phyloP scores from a whole-genome alignment of 1,139 yeast genomes.

The Debaryomyces coudertii region DNA sequence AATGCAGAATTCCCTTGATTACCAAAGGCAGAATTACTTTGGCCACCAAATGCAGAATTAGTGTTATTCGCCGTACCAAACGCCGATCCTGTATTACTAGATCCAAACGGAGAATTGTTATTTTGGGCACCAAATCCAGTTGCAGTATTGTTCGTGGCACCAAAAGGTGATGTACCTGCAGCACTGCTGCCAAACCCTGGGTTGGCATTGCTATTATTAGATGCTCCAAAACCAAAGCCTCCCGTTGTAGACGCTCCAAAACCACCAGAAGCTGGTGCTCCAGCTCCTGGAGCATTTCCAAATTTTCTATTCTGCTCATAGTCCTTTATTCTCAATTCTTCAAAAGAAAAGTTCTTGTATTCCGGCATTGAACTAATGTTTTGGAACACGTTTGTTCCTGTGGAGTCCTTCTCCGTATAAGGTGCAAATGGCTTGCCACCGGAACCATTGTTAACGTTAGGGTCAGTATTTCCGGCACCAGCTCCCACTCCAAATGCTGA shows the following conservation, averaged over 20 bases:
- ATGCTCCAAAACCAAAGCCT: constrained; percentile 25
- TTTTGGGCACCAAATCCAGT: constrained; percentile 24
- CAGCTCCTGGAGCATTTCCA: constrained; percentile 43
- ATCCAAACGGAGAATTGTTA: constrained; percentile 21
- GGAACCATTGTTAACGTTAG: constrained; percentile 65
- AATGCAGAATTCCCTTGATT: constrained; percentile 20
- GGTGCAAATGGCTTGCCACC: constrained; percentile 68
- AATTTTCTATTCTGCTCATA: constrained; percentile 73
- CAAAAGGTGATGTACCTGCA: constrained; percentile 28
- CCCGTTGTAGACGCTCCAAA: constrained; percentile 17
- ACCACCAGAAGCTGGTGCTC: constrained; percentile 28
- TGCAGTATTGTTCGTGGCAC: constrained; percentile 20
- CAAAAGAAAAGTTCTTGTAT: constrained; percentile 77
- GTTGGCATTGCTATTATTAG: constrained; percentile 16
- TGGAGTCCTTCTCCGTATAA: constrained; percentile 71
- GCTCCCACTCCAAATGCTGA: constrained; percentile 23
- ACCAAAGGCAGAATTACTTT: constrained; percentile 26
- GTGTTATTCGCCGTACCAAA: constrained; percentile 32
- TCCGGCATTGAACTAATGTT: constrained; percentile 89
- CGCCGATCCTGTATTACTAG: constrained; percentile 22
- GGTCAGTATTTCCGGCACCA: constrained; percentile 34
- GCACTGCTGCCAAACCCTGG: constrained; percentile 48
- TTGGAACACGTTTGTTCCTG: constrained; percentile 65
- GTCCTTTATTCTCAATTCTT: constrained; percentile 88
- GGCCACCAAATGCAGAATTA: constrained; percentile 29